Conservation (phyloP, 2,329 filamentous ascomycete genomes). For the Diaporthe australafricana region DNA sequence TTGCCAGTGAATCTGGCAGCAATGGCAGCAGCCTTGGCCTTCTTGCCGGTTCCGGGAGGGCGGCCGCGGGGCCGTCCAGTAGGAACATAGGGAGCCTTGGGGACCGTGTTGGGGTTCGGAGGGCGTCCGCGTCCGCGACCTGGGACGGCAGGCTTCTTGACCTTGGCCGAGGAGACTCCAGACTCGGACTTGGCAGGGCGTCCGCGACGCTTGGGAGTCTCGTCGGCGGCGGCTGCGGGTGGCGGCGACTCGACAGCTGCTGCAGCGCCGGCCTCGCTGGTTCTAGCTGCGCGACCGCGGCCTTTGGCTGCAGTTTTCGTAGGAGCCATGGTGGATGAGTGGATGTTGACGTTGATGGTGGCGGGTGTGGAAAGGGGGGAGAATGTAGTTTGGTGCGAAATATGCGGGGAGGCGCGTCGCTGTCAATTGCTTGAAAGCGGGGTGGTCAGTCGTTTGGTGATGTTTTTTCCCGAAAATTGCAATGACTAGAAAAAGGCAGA, state of each 20-base stretch:
- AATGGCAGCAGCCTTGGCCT: conserved; percentile 6
- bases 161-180: conserved; percentile 20
- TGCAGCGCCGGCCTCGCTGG: conserved; percentile 24
- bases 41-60: conserved; percentile 33
- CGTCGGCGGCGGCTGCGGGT: background rate
- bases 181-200: conserved; percentile 27
- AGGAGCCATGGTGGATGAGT: conserved; percentile 26
- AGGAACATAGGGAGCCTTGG: conserved; percentile 33
- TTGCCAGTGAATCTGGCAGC: background rate
- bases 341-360: background rate
- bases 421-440: conserved; percentile 3
- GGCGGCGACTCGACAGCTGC: background rate
- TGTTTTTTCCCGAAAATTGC: background rate
- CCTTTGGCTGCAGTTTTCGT: conserved; percentile 32
- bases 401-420: background rate
- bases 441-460: background rate
- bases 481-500: background rate
- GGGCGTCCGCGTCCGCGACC: conserved; percentile 35
- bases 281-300: conserved; percentile 33
- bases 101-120: background rate
- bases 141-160: conserved; percentile 21
- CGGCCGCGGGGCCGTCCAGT: conserved; percentile 33
- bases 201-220: conserved; percentile 21
- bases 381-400: background rate
- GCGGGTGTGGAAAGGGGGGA: background rate